These are phyloP conservation scores for fission yeast (Schizosaccharomyces pombe) DNA, from an alignment of 805 yeast genomes.

Conservation along the genomic window ASM294v3 CU329670.1:5289501-5290000, in stretches of 20 bases:
- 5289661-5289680: conserved; percentile 49
- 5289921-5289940: conserved; percentile 53
- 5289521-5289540: conserved; percentile 54
- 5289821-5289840: conserved; percentile 37
- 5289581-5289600: conserved; percentile 52
- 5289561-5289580: conserved; percentile 71
- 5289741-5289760: conserved; percentile 49
- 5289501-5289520: conserved; percentile 81
- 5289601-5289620: conserved; percentile 47
- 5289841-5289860: conserved; percentile 4
- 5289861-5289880: conserved; percentile 22
- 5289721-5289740: conserved; percentile 24
- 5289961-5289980: conserved; percentile 76
- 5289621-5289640: conserved; percentile 57
- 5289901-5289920: conserved; percentile 69
- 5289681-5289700: conserved; percentile 67
- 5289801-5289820: conserved; percentile 74
- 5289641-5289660: conserved; percentile 49
- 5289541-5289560: conserved; percentile 65
- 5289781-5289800: conserved; percentile 77
- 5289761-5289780: conserved; percentile 70
- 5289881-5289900: conserved; percentile 54
- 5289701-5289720: conserved; percentile 47
- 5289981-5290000: conserved; percentile 83
- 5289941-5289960: conserved; percentile 21